Percentiles rank a stretch among this genome's conserved stretches.
These are phyloP conservation scores for Lycium barbarum DNA, from an alignment of 257 asterid genomes.

Conservation along the genomic window DNA sequence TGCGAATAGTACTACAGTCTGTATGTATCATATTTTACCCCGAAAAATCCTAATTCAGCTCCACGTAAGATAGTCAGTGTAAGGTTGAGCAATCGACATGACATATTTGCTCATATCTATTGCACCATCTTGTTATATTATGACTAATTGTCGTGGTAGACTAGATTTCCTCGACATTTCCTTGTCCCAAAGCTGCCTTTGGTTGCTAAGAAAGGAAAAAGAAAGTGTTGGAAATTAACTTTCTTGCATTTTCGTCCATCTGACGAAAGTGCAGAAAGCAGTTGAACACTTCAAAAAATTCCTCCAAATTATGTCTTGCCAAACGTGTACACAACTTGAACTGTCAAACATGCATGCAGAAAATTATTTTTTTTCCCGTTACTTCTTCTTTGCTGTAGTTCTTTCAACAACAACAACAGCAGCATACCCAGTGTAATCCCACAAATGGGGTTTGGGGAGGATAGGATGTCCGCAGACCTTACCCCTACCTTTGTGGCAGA, in stretches of 20 bases:
- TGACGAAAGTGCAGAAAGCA: constrained; percentile 10
- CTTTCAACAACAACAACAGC: too few species aligned
- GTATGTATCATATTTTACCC: not conserved
- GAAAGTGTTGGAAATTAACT: not conserved
- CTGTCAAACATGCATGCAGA: constrained; percentile 3
- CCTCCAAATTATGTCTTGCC: not conserved
- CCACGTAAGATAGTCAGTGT: too few species aligned
- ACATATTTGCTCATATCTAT: not conserved
- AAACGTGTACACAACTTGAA: not conserved
- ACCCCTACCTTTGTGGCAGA: too few species aligned
- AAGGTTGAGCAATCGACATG: too few species aligned
- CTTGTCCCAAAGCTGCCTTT: constrained; percentile 10
- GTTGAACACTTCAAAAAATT: not conserved
- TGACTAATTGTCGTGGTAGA: not conserved
- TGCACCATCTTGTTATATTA: not conserved
- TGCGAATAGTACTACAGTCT: not conserved
- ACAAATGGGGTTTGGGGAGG: too few species aligned
- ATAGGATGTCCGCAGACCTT: too few species aligned
- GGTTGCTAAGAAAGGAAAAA: constrained; percentile 5
- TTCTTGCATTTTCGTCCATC: not conserved
- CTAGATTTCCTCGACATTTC: not conserved
- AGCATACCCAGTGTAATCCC: too few species aligned
- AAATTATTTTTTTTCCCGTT: not conserved
- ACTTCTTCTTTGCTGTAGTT: not conserved
- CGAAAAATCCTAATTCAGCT: too few species aligned